phyloP scores from a whole-genome alignment of 345 rosid genomes.

The Schrenkiella parvula region DNA sequence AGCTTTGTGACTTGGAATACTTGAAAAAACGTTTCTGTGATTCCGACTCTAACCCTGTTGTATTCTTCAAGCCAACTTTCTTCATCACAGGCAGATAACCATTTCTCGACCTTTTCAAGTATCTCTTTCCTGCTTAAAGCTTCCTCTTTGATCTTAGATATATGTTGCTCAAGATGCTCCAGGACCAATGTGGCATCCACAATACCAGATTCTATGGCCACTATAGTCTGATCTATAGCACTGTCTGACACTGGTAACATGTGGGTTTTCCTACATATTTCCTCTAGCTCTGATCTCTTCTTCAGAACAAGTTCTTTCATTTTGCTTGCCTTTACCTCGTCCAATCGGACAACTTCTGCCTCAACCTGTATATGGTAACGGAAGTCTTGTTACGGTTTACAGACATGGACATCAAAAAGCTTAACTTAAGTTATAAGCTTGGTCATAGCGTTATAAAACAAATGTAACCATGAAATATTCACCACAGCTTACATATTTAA shows the following conservation, averaged over 20 bases:
- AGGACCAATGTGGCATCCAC: constrained; percentile 62
- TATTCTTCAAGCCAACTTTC: constrained; percentile 99
- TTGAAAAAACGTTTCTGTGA: background rate
- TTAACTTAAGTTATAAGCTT: background rate
- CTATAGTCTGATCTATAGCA: constrained; percentile 63
- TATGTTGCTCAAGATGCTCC: constrained; percentile 80
- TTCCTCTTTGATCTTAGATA: constrained; percentile 82
- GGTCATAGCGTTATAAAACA: background rate
- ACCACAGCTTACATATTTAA: constrained; percentile 60
- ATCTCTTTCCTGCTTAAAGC: constrained; percentile 86
- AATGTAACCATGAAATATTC: background rate
- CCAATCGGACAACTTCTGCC: constrained; percentile 83
- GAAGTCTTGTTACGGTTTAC: constrained; percentile 7
- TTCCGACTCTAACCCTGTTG: constrained; percentile 58
- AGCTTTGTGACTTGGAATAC: background rate
- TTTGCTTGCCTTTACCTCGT: constrained; percentile 84
- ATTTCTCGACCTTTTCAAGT: constrained; percentile 93
- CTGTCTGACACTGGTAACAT: constrained; percentile 60
- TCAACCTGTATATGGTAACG: constrained; percentile 55
- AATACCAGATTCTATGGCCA: constrained; percentile 80
- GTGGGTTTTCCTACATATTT: constrained; percentile 87
- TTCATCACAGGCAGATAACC: constrained; percentile 92
- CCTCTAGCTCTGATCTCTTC: constrained; percentile 86
- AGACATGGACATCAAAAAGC: background rate
- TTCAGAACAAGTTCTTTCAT: constrained; percentile 96